Conservation (phyloP, 768 basidiomycete species). For the Pulveroboletus ravenelii region DNA sequence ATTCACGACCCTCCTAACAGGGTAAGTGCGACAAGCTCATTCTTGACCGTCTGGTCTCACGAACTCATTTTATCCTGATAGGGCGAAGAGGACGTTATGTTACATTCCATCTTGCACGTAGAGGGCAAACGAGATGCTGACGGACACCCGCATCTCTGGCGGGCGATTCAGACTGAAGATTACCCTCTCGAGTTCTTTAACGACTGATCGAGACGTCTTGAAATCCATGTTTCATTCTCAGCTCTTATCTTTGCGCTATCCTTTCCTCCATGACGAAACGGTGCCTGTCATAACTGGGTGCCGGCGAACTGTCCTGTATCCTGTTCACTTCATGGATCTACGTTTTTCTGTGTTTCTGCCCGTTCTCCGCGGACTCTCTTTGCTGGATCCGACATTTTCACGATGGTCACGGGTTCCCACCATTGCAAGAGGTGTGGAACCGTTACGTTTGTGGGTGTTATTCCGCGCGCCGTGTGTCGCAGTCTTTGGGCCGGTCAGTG, state of each 20-base stretch:
- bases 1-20: conserved; percentile 74
- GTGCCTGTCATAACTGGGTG: conserved; percentile 14
- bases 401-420: conserved; percentile 6
- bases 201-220: conserved; percentile 8
- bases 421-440: background rate
- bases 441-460: conserved; percentile 9
- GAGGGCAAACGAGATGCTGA: conserved; percentile 46
- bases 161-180: conserved; percentile 57
- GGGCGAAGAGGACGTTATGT: conserved; percentile 61
- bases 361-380: conserved; percentile 10
- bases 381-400: background rate
- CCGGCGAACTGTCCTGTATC: conserved; percentile 3
- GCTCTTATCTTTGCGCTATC: background rate
- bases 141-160: conserved; percentile 51
- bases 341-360: background rate
- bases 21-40: conserved; percentile 34
- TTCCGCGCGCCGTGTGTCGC: background rate
- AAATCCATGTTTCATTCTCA: background rate
- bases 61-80: conserved; percentile 24
- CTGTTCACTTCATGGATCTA: conserved; percentile 1
- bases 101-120: conserved; percentile 67
- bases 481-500: background rate
- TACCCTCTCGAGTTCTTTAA: conserved; percentile 44
- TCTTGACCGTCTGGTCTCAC: conserved; percentile 3
- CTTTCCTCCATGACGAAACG: conserved; percentile 15